These are phyloP conservation scores for Fusarium luffae DNA, from an alignment of 2,329 filamentous ascomycete species.

Conservation along the genomic window DNA sequence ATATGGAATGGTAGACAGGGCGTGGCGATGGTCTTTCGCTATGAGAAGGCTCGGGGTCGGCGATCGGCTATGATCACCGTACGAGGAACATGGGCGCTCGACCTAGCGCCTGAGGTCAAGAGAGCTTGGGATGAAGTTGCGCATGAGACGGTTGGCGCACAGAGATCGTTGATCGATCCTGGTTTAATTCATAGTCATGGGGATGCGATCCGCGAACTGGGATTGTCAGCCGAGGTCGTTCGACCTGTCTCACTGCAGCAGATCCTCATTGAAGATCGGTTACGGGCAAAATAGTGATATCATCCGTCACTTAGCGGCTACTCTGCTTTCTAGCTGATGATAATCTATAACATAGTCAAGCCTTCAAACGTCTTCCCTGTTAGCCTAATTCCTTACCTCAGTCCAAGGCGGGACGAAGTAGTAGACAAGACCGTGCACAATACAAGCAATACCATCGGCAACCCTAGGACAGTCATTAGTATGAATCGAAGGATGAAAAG, in stretches of 20 bases:
- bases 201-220: slow-evolving; percentile 42
- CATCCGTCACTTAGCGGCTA: too few relatives aligned
- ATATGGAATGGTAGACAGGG: slow-evolving; percentile 49
- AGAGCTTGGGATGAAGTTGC: slow-evolving; percentile 42
- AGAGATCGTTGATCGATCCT: slow-evolving; percentile 32
- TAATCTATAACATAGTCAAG: too few relatives aligned
- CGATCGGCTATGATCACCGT: slow-evolving; percentile 39
- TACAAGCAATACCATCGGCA: slow-evolving; percentile 19
- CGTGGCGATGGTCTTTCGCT: slow-evolving; percentile 43
- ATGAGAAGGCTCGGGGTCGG: slow-evolving; percentile 32
- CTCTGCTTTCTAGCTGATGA: fast-evolving
- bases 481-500: fast-evolving
- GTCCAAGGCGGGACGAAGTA: slow-evolving; percentile 37
- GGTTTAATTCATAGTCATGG: slow-evolving; percentile 32
- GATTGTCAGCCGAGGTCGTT: slow-evolving; percentile 33
- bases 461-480: slow-evolving; percentile 25
- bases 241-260: slow-evolving; percentile 40
- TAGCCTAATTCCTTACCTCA: background rate
- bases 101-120: slow-evolving; percentile 22
- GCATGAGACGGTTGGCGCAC: slow-evolving; percentile 24
- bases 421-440: slow-evolving; percentile 30
- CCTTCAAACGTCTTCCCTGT: too few relatives aligned
- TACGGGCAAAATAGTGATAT: too few relatives aligned
- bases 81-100: slow-evolving; percentile 39
- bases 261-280: slow-evolving; percentile 32